A percentile compares a stretch with the other conserved stretches of the same genome.
Evolutionary conservation across 768 basidiomycete genomes (phyloP).

Genomic region (Rhizopogon salebrosus): DNA sequence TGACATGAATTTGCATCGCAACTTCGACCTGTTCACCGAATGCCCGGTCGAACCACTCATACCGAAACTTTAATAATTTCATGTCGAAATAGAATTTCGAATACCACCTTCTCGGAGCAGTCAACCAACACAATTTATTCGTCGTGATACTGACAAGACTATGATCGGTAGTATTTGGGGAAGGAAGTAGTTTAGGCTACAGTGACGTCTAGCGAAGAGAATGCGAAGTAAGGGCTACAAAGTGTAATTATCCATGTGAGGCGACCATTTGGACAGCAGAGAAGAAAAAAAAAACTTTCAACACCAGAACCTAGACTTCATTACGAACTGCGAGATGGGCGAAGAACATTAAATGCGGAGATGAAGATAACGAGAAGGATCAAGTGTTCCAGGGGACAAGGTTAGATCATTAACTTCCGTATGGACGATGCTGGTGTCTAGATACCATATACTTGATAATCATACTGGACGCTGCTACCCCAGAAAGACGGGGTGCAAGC

Average conservation of each 20-base stretch:
- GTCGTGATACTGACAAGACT: neutral
- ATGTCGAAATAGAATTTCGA: neutral
- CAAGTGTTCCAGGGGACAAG: neutral
- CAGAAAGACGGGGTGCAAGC: conserved; percentile 66
- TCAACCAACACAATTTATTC: neutral
- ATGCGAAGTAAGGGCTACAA: neutral
- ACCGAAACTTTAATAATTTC: neutral
- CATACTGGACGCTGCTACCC: conserved; percentile 58
- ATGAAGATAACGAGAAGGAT: neutral
- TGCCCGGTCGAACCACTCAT: neutral
- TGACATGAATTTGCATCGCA: conserved; percentile 51
- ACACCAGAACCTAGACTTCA: neutral
- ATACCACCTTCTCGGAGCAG: neutral
- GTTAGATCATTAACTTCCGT: neutral
- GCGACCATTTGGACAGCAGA: neutral
- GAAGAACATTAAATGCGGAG: neutral
- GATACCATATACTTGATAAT: conserved; percentile 62
- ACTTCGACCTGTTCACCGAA: conserved; percentile 62
- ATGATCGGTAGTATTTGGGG: neutral
- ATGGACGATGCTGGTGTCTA: conserved; percentile 14
- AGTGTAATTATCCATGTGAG: neutral
- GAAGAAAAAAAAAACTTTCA: neutral
- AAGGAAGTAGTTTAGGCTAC: neutral
- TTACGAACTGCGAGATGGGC: neutral
- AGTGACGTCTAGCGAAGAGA: neutral